Base-by-base conservation (phyloP, 2,329 filamentous ascomycete species). In the Colletotrichum eleusines region DNA sequence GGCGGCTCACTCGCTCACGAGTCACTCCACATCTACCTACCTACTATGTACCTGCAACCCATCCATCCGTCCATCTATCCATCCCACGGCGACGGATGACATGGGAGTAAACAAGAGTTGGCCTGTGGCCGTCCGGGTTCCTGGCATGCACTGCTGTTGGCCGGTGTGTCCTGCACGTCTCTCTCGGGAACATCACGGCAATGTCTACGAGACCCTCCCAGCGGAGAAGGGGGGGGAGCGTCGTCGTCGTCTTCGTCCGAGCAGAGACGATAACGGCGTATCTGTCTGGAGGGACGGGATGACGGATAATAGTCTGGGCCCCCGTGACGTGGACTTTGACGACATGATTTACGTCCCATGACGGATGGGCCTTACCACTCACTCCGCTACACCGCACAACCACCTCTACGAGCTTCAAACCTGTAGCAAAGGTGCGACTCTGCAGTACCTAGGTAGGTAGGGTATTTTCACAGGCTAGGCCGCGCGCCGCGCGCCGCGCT, bases 91-190 rank as follows among this genome's bases (percentile, higher is more conserved):
- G 14, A 50, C 35, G 44, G 44, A 23, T 4, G 20, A 9, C 42
- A 31, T 16, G 31, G 44, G 31, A 33, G 35, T 23, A 61, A 68
- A 58, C 68, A 71, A 71, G 68, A 50, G 58, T 68, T 68, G 64
- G 63, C 60, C 63, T 57, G 67, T 70, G n/a, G 58, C 58, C 42
- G 42, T 46, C 44, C 33, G 59, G 31, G 59, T 62, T 51, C 59
- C 59, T 50, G 46, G 16, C 46, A 40, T 28, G 23, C 33, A 9
- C n/a, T 46, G 44, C n/a, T 44, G 42, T 9, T n/a, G 18, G 18
- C 18, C 18, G 33, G 6, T 5, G 46, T 35, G 46, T 12, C 6
- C 55, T 58, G 55, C 50, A 51, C 26, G 40, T 28, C 44, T 66
- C 53, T 48, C 58, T 11, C 42, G 12, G 20, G 9, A 14, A 23